A percentile compares a stretch with the other conserved stretches of the same genome.
These are phyloP conservation scores for Lathyrus aphaca DNA, from an alignment of 306 rosid species.

Conservation along the genomic window DNA sequence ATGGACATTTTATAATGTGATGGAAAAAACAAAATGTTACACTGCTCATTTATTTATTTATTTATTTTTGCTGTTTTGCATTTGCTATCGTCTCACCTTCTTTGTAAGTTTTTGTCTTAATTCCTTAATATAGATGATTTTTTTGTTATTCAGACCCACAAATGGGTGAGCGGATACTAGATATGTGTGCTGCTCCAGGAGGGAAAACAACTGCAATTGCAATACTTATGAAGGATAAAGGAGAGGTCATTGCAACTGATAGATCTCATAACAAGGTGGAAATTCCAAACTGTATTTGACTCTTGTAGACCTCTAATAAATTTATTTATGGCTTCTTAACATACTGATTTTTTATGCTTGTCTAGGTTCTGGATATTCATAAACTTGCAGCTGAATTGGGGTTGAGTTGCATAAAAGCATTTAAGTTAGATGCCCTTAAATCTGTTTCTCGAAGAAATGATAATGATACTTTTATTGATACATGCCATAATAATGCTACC, in stretches of 20 bases:
- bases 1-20: not conserved
- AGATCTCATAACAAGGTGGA: slow-evolving; percentile 96
- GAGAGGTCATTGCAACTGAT: slow-evolving; percentile 89
- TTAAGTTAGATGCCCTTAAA: slow-evolving; percentile 84
- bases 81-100: slow-evolving; percentile 21
- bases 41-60: not conserved
- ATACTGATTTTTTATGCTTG: slow-evolving; percentile 33
- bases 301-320: slow-evolving; percentile 11
- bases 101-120: slow-evolving; percentile 2
- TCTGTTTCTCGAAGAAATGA: slow-evolving; percentile 62
- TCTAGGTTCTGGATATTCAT: slow-evolving; percentile 80
- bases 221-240: slow-evolving; percentile 87
- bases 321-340: slow-evolving; percentile 21
- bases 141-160: slow-evolving; percentile 71
- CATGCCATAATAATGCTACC: slow-evolving; percentile 43
- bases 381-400: slow-evolving; percentile 95
- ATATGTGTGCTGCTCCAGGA: slow-evolving; percentile 99
- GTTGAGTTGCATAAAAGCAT: slow-evolving; percentile 73
- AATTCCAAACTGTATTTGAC: slow-evolving; percentile 31
- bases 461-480: slow-evolving; percentile 41
- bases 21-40: slow-evolving; percentile 21
- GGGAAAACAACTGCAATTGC: slow-evolving; percentile 98
- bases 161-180: slow-evolving; percentile 82
- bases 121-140: slow-evolving; percentile 23
- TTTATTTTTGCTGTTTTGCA: not conserved